Percentiles rank a stretch among this genome's conserved stretches.
phyloP scores from a whole-genome alignment of 345 rosid genomes.

The Ceriops tagal region DNA sequence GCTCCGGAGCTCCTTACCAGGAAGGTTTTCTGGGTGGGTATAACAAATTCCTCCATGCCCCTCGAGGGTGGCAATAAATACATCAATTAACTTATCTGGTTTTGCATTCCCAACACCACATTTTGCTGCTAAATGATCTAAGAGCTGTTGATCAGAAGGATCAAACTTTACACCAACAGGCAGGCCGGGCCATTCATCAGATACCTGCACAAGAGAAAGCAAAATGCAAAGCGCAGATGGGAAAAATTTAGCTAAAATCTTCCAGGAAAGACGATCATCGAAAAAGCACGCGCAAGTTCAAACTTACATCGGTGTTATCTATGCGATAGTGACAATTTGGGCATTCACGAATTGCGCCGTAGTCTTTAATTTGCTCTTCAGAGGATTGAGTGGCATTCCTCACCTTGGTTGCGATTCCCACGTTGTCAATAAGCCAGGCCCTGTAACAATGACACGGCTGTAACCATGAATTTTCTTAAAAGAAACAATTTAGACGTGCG shows the following conservation, averaged over 20 bases:
- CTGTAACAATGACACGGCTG: conserved; percentile 36
- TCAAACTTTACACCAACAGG: conserved; percentile 96
- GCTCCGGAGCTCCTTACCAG: conserved; percentile 41
- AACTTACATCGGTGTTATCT: conserved; percentile 79
- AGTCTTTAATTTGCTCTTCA: conserved; percentile 51
- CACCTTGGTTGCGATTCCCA: conserved; percentile 69
- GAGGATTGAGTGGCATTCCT: conserved; percentile 50
- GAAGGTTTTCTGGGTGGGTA: conserved; percentile 90
- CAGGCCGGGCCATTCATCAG: conserved; percentile 76
- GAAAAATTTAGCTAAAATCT: neutral
- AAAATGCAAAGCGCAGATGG: neutral
- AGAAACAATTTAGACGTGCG: neutral
- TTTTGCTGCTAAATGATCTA: conserved; percentile 73
- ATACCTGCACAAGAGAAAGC: conserved; percentile 39
- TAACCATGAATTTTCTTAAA: conserved; percentile 1
- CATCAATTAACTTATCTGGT: conserved; percentile 58
- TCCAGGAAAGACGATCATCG: neutral
- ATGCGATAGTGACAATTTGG: conserved; percentile 65
- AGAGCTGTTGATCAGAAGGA: conserved; percentile 71
- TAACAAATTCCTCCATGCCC: conserved; percentile 75
- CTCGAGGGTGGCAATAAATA: conserved; percentile 61
- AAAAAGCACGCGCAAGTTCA: neutral
- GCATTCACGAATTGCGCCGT: conserved; percentile 65
- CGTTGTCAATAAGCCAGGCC: conserved; percentile 75
- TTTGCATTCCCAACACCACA: conserved; percentile 54